These are phyloP conservation scores for Cichorium intybus DNA, from an alignment of 140 eudicot genomes.

Conservation along the genomic window DNA sequence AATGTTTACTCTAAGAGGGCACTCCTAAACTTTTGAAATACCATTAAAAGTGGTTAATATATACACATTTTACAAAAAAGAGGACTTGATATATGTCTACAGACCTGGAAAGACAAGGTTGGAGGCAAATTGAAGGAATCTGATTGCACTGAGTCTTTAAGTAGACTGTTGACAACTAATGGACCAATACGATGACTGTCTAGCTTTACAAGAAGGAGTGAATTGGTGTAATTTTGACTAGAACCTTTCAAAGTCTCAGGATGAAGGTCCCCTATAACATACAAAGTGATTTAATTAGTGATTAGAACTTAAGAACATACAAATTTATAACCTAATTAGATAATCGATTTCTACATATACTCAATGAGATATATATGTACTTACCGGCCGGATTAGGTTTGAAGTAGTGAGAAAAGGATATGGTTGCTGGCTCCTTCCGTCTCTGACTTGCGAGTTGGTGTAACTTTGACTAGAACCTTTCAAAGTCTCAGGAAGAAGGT, in stretches of 20 bases:
- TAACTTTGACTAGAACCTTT: slow-evolving; percentile 53
- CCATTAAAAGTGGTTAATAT: neutral
- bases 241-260: slow-evolving; percentile 52
- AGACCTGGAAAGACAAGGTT: slow-evolving; percentile 66
- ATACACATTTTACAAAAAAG: too few relatives aligned
- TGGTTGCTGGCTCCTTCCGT: too few relatives aligned
- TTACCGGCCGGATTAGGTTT: too few relatives aligned
- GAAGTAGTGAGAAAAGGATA: too few relatives aligned
- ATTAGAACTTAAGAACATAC: too few relatives aligned
- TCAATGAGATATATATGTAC: too few relatives aligned
- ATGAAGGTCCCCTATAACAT: too few relatives aligned
- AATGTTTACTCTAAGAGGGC: slow-evolving; percentile 77
- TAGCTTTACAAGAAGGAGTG: slow-evolving; percentile 60
- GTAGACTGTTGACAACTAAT: slow-evolving; percentile 55
- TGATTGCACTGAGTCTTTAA: slow-evolving; percentile 39
- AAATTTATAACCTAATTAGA: too few relatives aligned
- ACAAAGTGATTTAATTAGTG: too few relatives aligned
- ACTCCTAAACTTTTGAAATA: slow-evolving; percentile 52
- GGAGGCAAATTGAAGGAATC: slow-evolving; percentile 41
- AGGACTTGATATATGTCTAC: slow-evolving; percentile 10
- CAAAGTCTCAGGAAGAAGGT: slow-evolving; percentile 31
- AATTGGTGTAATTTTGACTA: slow-evolving; percentile 34
- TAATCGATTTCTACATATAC: too few relatives aligned
- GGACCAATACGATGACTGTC: slow-evolving; percentile 68
- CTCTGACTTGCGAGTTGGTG: slow-evolving; percentile 39